phyloP scores from a whole-genome alignment of 1,284 basidiomycete genomes.

The Neonothopanus nambi region DNA sequence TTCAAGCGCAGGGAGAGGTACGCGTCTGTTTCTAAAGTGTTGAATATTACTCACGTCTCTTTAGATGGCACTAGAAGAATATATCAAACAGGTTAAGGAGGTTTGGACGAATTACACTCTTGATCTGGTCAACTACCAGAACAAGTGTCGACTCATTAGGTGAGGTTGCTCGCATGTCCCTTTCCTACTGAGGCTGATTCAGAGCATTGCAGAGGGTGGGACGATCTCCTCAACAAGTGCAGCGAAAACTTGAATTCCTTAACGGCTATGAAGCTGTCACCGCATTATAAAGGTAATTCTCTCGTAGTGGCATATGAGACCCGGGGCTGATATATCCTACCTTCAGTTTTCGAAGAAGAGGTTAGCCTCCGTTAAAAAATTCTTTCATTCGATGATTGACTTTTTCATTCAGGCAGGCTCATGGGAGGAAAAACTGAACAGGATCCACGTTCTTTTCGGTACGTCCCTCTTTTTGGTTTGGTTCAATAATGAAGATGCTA shows the following conservation, averaged over 20 bases:
- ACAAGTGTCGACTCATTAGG: constrained; percentile 95
- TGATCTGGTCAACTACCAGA: constrained; percentile 98
- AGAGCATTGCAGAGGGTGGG: constrained; percentile 76
- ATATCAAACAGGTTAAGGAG: constrained; percentile 94
- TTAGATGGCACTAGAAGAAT: constrained; percentile 92
- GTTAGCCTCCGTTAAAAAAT: constrained; percentile 31
- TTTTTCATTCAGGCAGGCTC: constrained; percentile 62
- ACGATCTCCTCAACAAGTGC: constrained; percentile 96
- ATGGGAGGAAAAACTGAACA: constrained; percentile 95
- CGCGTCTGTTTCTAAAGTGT: constrained; percentile 12
- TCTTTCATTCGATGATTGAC: neutral
- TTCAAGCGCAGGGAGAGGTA: constrained; percentile 98
- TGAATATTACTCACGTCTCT: constrained; percentile 7
- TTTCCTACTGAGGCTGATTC: constrained; percentile 11
- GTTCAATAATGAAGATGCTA: neutral
- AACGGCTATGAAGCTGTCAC: constrained; percentile 95
- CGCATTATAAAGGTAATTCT: constrained; percentile 86
- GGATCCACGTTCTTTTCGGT: constrained; percentile 95
- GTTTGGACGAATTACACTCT: constrained; percentile 96
- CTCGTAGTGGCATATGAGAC: neutral
- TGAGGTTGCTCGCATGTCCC: constrained; percentile 31
- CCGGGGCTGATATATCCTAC: neutral
- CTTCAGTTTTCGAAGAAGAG: constrained; percentile 88
- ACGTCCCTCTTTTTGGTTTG: constrained; percentile 21
- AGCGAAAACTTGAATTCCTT: constrained; percentile 96